Conservation (phyloP, 164 flowering plant genomes). For the grape (Vitis vinifera) region DNA sequence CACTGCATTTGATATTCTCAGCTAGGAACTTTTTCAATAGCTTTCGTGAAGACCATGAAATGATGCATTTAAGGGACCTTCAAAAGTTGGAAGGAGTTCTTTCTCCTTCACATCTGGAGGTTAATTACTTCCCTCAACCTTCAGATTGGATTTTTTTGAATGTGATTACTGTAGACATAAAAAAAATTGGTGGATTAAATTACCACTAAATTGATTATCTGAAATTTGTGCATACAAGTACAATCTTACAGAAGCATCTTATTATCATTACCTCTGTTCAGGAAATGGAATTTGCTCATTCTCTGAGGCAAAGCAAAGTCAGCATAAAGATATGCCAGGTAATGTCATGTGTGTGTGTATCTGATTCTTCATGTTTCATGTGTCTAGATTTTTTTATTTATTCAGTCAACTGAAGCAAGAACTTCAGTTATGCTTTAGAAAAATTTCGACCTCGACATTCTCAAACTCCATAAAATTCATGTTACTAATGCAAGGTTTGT, state of each 20-base stretch:
- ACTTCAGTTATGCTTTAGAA: background rate
- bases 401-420: background rate
- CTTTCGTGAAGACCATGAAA: slow-evolving; percentile 94
- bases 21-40: slow-evolving; percentile 81
- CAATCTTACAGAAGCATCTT: background rate
- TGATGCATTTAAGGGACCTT: slow-evolving; percentile 84
- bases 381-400: background rate
- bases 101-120: slow-evolving; percentile 93
- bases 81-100: slow-evolving; percentile 94
- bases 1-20: slow-evolving; percentile 24
- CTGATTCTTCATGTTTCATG: background rate
- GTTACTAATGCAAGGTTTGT: background rate
- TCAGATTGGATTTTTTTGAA: background rate
- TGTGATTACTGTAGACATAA: too few species aligned
- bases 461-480: background rate
- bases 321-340: slow-evolving; percentile 94
- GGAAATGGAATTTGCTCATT: slow-evolving; percentile 98
- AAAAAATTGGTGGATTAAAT: too few species aligned
- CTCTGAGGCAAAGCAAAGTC: slow-evolving; percentile 85
- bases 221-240: background rate
- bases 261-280: slow-evolving; percentile 20
- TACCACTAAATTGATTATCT: background rate
- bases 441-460: background rate
- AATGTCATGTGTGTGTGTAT: slow-evolving; percentile 2
- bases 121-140: slow-evolving; percentile 24